These are phyloP conservation scores for Elymus sibiricus DNA, from an alignment of 176 grass and related monocot genomes.

Conservation along the genomic window DNA sequence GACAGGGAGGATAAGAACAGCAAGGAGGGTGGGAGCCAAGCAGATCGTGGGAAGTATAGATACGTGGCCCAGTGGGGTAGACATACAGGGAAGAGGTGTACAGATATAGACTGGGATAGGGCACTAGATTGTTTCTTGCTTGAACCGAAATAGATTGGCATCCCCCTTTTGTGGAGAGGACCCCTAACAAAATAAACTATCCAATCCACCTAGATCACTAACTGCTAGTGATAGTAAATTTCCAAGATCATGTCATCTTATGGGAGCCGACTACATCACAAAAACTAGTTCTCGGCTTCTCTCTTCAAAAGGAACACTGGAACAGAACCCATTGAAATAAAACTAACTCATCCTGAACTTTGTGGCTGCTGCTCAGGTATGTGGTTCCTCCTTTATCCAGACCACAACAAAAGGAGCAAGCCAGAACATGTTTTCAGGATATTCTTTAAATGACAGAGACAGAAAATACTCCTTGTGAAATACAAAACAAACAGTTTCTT, in stretches of 20 bases:
- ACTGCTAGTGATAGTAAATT: neutral
- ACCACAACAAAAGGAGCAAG: neutral
- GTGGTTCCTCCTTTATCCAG: neutral
- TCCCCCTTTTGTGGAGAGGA: neutral
- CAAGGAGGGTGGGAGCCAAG: neutral
- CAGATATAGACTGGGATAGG: neutral
- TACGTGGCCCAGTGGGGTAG: neutral
- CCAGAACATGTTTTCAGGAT: neutral
- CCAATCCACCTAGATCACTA: neutral
- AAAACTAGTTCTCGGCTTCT: neutral
- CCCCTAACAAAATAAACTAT: neutral
- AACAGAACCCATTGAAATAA: neutral
- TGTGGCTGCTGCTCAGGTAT: neutral
- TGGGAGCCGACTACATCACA: neutral
- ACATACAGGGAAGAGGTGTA: neutral
- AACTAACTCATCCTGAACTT: neutral
- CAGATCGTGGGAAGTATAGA: neutral
- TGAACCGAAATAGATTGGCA: neutral
- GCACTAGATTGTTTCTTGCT: neutral
- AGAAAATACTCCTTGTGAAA: neutral
- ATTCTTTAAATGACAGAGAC: neutral
- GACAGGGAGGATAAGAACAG: neutral
- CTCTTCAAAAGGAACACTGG: neutral
- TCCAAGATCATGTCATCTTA: neutral
- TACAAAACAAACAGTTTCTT: constrained; percentile 25